Evolutionary conservation across 2,329 filamentous ascomycete species (phyloP).

Genomic region (Aulographum hederae): DNA sequence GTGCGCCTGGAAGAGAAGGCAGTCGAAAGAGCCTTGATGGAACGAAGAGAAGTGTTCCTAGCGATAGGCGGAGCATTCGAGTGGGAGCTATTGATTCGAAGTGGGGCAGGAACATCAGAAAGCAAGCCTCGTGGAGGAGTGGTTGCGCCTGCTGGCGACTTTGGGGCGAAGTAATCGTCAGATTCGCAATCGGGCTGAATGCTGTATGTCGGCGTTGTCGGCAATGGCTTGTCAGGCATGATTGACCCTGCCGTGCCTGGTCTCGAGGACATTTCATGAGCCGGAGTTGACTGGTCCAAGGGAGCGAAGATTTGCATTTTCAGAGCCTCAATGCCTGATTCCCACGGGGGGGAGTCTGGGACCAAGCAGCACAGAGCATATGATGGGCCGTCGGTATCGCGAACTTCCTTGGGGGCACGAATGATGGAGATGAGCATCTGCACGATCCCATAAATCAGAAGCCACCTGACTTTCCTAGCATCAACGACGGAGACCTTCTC

Average conservation of each 20-base stretch:
- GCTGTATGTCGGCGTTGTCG: constrained; percentile 5
- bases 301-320: too few relatives aligned
- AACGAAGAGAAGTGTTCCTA: constrained; percentile 18
- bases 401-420: constrained; percentile 41
- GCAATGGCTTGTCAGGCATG: neutral
- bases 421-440: constrained; percentile 54
- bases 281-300: too few relatives aligned
- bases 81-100: constrained; percentile 8
- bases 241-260: neutral
- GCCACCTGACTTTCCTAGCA: constrained; percentile 61
- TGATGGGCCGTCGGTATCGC: constrained; percentile 32
- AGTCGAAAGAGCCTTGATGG: constrained; percentile 13
- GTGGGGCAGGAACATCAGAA: constrained; percentile 13
- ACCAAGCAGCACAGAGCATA: constrained; percentile 40
- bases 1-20: constrained; percentile 12
- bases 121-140: constrained; percentile 11
- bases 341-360: constrained; percentile 21
- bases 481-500: constrained; percentile 44
- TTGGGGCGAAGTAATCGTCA: constrained; percentile 14
- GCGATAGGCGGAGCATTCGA: constrained; percentile 8
- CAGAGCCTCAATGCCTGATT: constrained; percentile 2
- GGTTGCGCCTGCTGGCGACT: constrained; percentile 6
- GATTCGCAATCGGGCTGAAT: constrained; percentile 29
- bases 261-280: neutral
- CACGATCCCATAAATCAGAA: constrained; percentile 53